phyloP scores from a whole-genome alignment of 129 eudicot species.

The Ambrosia artemisiifolia region DNA sequence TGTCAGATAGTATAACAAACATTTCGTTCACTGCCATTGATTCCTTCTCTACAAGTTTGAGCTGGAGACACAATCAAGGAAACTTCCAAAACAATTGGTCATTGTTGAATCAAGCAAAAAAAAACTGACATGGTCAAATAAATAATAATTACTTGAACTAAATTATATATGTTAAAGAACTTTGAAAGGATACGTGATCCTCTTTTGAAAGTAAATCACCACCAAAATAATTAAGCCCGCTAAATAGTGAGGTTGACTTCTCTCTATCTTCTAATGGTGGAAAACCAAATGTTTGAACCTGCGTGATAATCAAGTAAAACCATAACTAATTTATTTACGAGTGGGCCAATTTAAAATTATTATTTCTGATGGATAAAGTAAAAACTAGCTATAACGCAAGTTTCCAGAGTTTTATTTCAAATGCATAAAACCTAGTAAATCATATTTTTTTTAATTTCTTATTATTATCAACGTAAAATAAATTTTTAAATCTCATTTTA shows the following conservation, averaged over 20 bases:
- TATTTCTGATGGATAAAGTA: not conserved
- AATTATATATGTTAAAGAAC: not conserved
- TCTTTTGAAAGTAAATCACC: conserved; percentile 70
- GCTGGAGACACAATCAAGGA: conserved; percentile 48
- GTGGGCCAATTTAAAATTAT: not conserved
- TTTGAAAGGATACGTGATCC: conserved; percentile 68
- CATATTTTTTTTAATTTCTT: not conserved
- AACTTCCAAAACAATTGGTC: conserved; percentile 14
- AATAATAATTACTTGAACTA: conserved; percentile 7
- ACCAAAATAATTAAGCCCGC: conserved; percentile 88
- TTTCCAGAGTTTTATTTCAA: not conserved
- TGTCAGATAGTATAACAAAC: conserved; percentile 87
- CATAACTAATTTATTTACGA: not conserved
- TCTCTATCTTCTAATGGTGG: conserved; percentile 95
- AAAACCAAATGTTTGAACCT: conserved; percentile 97
- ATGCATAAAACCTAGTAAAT: not conserved
- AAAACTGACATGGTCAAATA: not conserved
- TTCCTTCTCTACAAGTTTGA: conserved; percentile 72
- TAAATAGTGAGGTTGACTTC: conserved; percentile 51
- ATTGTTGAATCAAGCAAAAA: not conserved
- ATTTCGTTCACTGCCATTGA: conserved; percentile 81
- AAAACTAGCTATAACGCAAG: not conserved
- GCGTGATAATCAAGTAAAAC: conserved; percentile 14
- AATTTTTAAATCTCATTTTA: not conserved
- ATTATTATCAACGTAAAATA: not conserved